Evolutionary conservation across 73 alveolate genomes (phyloP).

Genomic region (Diophrys appendiculata): DNA sequence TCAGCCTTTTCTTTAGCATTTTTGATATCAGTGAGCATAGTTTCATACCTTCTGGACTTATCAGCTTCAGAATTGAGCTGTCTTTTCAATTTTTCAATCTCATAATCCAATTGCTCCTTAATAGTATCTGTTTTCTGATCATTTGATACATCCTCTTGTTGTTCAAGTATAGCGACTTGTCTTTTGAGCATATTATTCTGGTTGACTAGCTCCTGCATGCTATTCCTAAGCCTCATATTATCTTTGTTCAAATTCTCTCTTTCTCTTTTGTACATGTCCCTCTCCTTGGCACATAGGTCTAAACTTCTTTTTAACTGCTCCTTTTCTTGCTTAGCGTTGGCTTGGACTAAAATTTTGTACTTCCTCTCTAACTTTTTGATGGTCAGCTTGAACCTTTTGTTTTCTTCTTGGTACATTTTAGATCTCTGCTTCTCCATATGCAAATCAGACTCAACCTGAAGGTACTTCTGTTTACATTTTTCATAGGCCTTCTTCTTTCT

Average conservation of each 20-base stretch:
- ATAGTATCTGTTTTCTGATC: conserved; percentile 21
- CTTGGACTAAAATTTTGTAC: conserved; percentile 7
- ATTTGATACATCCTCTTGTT: conserved; percentile 21
- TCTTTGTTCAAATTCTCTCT: conserved; percentile 12
- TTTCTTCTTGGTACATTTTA: conserved; percentile 12
- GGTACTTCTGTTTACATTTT: conserved; percentile 1
- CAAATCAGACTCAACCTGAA: conserved; percentile 11
- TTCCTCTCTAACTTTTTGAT: background rate
- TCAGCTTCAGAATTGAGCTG: conserved; percentile 4
- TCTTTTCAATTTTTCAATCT: conserved; percentile 9
- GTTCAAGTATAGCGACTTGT: conserved; percentile 16
- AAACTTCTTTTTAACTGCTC: conserved; percentile 5
- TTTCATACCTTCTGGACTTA: background rate
- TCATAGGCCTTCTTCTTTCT: conserved; percentile 24
- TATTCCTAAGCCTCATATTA: conserved; percentile 12
- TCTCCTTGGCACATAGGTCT: conserved; percentile 8
- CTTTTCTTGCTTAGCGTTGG: conserved; percentile 20
- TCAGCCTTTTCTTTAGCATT: conserved; percentile 9
- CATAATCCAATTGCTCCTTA: conserved; percentile 20
- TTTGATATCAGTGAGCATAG: background rate
- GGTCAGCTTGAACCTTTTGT: conserved; percentile 4
- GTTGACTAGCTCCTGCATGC: background rate
- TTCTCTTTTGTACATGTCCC: conserved; percentile 12
- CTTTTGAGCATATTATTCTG: conserved; percentile 17
- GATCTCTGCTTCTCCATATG: conserved; percentile 14